Evolutionary conservation across 2,329 filamentous ascomycete species (phyloP), one percentile per base, ranked within the genome.

Genomic region (Ambrosiella beaveri): DNA sequence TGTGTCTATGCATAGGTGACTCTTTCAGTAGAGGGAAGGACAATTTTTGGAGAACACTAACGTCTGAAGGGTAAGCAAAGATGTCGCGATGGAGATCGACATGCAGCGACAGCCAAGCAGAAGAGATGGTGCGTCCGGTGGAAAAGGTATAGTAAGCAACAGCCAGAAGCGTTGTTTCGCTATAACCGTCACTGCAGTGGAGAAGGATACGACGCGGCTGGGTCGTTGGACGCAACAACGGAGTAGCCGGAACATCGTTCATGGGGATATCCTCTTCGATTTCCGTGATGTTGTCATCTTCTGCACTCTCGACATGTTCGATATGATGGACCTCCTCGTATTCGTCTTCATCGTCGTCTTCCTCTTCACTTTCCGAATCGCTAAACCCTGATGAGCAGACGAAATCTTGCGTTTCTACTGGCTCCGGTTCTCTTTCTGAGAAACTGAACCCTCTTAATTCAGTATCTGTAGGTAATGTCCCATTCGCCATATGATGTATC

Each of bases 181-280:
- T 98, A 66, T 98, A 98, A 15, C 93, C 93, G 68, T 98, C 93
- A 1, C 85, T 84, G 68, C 93, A 97, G 69, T 97, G 91, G 45
- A 98, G 86, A 38, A 97, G 78, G 39, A 97, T 81, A 66, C 82
- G 89, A 62, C 81, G 75, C 58, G 81, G 74, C 47, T 19, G 59
- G 19, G 53, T 19, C n/a, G 65, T 63, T 57, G 64, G 55, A 1
- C 68, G 81, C 1, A 75, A 35, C 15, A n/a, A 13, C 3, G 47
- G 47, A 36, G 17, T 51, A 7, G n/a, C n/a, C 11, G 27, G 17
- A 13, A 27, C 35, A 9, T 44, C 13, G 6, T 39, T n/a, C 11
- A 57, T 15, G n/a, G n/a, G 27, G 13, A 50, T 75, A 63, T 82
- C 79, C 7, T 69, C 67, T 57, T 77, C 67, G 58, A 65, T 63